A percentile compares a stretch with the other conserved stretches of the same genome.
Conservation (phyloP, 768 basidiomycete genomes). For the Mycena galopus region DNA sequence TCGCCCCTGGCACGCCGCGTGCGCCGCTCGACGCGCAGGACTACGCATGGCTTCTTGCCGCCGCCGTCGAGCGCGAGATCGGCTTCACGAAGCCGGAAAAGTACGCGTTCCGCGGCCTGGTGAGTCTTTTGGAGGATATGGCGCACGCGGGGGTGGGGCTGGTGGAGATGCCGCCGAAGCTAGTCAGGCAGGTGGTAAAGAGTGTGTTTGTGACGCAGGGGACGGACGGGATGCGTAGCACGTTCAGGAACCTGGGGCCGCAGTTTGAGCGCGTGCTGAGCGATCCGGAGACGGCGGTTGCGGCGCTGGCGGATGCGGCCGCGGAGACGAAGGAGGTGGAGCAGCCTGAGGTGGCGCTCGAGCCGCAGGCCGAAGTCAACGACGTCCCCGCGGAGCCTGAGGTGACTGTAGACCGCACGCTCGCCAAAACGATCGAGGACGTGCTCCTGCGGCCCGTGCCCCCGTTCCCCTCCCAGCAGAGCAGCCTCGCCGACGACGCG, state of each 20-base stretch:
- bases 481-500: constrained; percentile 45
- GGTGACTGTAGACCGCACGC: constrained; percentile 41
- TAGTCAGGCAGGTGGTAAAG: constrained; percentile 45
- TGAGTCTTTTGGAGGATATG: constrained; percentile 58
- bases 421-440: constrained; percentile 49
- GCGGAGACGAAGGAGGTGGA: background rate
- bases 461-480: constrained; percentile 25
- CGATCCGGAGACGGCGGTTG: constrained; percentile 36
- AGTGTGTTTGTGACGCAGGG: constrained; percentile 42
- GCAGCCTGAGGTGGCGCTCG: background rate
- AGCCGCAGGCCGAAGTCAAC: background rate
- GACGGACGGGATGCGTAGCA: constrained; percentile 39
- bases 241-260: constrained; percentile 50
- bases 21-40: constrained; percentile 47
- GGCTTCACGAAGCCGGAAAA: constrained; percentile 44
- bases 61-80: constrained; percentile 53
- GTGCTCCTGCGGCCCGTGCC: constrained; percentile 46
- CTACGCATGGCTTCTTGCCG: constrained; percentile 61
- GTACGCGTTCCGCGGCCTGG: constrained; percentile 55
- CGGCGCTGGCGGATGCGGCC: constrained; percentile 36
- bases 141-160: constrained; percentile 48
- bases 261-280: constrained; percentile 44
- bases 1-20: background rate
- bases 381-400: background rate
- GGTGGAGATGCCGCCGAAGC: constrained; percentile 39